Evolutionary conservation across 2,329 filamentous ascomycete species (phyloP), one percentile per base, ranked within the genome.

Genomic region (Fusarium anguioides): DNA sequence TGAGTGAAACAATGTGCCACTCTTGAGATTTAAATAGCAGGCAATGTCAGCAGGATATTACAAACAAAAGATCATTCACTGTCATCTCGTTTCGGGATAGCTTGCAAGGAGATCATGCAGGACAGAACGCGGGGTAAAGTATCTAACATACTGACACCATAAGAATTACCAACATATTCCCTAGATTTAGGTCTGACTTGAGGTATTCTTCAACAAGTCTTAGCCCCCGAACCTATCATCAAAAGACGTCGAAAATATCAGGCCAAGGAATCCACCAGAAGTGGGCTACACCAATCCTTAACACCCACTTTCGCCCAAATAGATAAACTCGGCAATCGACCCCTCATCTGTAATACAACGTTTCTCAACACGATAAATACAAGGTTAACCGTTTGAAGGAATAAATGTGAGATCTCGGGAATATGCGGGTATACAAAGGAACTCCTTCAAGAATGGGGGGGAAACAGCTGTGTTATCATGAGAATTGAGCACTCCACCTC

Each of bases 321-420:
- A 52, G 39, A 46, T 15, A 35, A n/a, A 18, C n/a, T 46, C 40
- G 49, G 49, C 18, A 18, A 23, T 45, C 48, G 37, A 20, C 49
- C 49, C 49, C 49, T 52, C 49, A 31, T 42, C 6, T 7, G 17
- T n/a, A 12, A 18, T 40, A 29, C 46, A n/a, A 23, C 15, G 18
- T 14, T 18, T 11, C n/a, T 26, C n/a, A 35, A 20, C 14, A n/a
- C n/a, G 26, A n/a, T 15, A 20, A 24, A 26, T 27, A 52, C 47
- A 52, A 21, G 8, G 35, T 9, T 27, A 14, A 6, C 21, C 6
- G 12, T 17, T 17, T 8, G 3, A 31, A 7, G 29, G 6, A 6
- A 2, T 7, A 4, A 6, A 7, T 17, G 8, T 29, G 4, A 27
- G 12, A 17, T 11, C 9, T 31, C 47, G 47, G 17, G n/a, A 50